A percentile compares a stretch with the other conserved stretches of the same genome.
Evolutionary conservation across 1,284 basidiomycete species (phyloP).

Genomic region (Cutaneotrichosporon sp.): DNA sequence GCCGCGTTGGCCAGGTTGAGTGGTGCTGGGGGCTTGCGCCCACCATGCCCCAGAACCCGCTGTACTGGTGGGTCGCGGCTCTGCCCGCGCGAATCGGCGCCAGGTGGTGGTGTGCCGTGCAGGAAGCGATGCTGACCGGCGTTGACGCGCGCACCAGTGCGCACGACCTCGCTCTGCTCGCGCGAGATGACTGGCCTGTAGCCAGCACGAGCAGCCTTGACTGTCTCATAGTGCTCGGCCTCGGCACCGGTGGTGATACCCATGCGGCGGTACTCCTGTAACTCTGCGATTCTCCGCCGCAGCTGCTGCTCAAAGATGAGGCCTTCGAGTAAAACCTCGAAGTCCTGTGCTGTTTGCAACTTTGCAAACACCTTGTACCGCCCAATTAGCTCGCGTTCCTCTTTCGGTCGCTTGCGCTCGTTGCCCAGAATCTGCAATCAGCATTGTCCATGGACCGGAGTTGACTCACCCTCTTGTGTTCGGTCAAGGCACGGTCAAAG

Average conservation of each 20-base stretch:
- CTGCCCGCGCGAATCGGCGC: conserved; percentile 18
- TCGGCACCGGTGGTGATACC: conserved; percentile 78
- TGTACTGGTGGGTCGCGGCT: conserved; percentile 33
- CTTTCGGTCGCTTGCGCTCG: conserved; percentile 84
- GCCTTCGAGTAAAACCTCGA: conserved; percentile 81
- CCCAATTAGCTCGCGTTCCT: conserved; percentile 85
- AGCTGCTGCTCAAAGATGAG: conserved; percentile 83
- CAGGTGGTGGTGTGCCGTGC: conserved; percentile 25
- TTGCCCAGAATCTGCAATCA: conserved; percentile 69
- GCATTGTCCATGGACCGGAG: neutral
- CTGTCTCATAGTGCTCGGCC: conserved; percentile 77
- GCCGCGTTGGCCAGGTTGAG: conserved; percentile 82
- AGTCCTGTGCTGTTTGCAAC: conserved; percentile 86
- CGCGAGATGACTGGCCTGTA: conserved; percentile 36
- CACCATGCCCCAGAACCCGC: conserved; percentile 20
- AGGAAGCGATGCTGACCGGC: conserved; percentile 44
- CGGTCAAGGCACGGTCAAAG: conserved; percentile 84
- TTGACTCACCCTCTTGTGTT: conserved; percentile 78
- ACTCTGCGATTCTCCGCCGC: conserved; percentile 76
- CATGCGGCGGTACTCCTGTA: conserved; percentile 80
- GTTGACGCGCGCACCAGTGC: conserved; percentile 38
- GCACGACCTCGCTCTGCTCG: conserved; percentile 34
- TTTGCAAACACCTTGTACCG: conserved; percentile 88
- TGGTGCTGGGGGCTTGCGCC: conserved; percentile 51
- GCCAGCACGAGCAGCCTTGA: conserved; percentile 56